Conservation (phyloP, 352 stramenopile species). For the Phytophthora cryptogea region DNA sequence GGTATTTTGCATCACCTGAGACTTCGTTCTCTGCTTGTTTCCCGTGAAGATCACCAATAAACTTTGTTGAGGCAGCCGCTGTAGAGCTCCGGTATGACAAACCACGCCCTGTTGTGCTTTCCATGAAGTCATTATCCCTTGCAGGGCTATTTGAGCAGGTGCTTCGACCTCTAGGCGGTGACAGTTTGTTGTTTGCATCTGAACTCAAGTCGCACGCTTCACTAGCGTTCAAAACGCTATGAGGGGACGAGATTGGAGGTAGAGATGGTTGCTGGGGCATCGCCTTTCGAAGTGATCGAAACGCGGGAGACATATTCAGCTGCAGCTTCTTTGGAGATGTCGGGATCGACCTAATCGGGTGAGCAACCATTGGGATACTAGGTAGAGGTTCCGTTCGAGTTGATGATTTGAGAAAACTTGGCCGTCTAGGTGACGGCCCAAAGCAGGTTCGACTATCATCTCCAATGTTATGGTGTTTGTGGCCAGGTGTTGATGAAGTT, state of each 20-base stretch:
- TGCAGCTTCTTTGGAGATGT: conserved; percentile 55
- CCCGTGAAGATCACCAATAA: conserved; percentile 43
- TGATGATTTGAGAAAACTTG: conserved; percentile 18
- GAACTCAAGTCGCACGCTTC: conserved; percentile 4
- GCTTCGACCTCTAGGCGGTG: conserved; percentile 9
- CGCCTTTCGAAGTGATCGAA: conserved; percentile 68
- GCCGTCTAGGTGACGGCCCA: conserved; percentile 19
- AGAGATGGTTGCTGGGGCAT: conserved; percentile 70
- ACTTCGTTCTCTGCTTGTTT: conserved; percentile 24
- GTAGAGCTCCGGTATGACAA: conserved; percentile 16
- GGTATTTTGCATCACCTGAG: conserved; percentile 47
- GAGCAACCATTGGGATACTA: conserved; percentile 34
- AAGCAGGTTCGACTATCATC: conserved; percentile 21
- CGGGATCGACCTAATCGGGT: conserved; percentile 63
- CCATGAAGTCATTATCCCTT: conserved; percentile 4
- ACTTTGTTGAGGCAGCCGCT: conserved; percentile 21
- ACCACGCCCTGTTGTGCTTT: conserved; percentile 6
- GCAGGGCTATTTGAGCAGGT: conserved; percentile 9
- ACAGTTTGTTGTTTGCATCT: conserved; percentile 1
- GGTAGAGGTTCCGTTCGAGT: conserved; percentile 25
- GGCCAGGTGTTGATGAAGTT: conserved; percentile 13
- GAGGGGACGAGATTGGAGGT: conserved; percentile 50
- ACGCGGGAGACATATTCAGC: conserved; percentile 63
- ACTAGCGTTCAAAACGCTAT: conserved; percentile 13
- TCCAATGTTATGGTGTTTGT: conserved; percentile 11